These are phyloP conservation scores for Eragrostis tef DNA, from an alignment of 202 grass and related monocot genomes.

Conservation along the genomic window DNA sequence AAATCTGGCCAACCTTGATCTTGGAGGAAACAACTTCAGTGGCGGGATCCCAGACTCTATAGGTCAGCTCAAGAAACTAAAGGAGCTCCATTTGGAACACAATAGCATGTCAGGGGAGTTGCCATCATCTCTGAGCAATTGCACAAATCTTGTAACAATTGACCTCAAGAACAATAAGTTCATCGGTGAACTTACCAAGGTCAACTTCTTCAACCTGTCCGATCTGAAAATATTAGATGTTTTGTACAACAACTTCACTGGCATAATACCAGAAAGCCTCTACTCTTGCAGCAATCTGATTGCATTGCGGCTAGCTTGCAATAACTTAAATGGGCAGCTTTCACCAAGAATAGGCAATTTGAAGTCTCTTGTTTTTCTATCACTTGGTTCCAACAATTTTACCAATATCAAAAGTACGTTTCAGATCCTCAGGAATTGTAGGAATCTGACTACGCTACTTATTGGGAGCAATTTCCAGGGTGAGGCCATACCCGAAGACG, in stretches of 20 bases:
- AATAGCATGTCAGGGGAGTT: constrained; percentile 28
- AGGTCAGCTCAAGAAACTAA: constrained; percentile 7
- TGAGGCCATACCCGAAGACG: constrained; percentile 48
- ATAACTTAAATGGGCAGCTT: constrained; percentile 58
- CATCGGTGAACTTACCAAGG: constrained; percentile 36
- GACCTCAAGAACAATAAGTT: constrained; percentile 39
- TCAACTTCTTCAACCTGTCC: constrained; percentile 52
- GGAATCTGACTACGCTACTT: constrained; percentile 54
- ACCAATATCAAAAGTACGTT: constrained; percentile 57
- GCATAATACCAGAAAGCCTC: constrained; percentile 55
- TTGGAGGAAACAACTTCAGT: constrained; percentile 44
- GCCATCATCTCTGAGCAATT: constrained; percentile 12
- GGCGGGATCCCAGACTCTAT: constrained; percentile 33
- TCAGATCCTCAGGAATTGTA: constrained; percentile 50
- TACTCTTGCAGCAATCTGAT: constrained; percentile 53
- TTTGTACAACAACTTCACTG: constrained; percentile 48
- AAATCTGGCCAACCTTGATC: constrained; percentile 56
- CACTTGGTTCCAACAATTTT: constrained; percentile 45
- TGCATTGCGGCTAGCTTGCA: constrained; percentile 46
- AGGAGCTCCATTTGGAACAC: constrained; percentile 20
- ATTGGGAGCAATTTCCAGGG: constrained; percentile 49
- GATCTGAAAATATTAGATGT: constrained; percentile 39
- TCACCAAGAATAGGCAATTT: constrained; percentile 48
- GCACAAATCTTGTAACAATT: constrained; percentile 9
- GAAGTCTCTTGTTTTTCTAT: constrained; percentile 50